phyloP scores from a whole-genome alignment of 2,329 filamentous ascomycete genomes.

The Xylariaceae sp. region DNA sequence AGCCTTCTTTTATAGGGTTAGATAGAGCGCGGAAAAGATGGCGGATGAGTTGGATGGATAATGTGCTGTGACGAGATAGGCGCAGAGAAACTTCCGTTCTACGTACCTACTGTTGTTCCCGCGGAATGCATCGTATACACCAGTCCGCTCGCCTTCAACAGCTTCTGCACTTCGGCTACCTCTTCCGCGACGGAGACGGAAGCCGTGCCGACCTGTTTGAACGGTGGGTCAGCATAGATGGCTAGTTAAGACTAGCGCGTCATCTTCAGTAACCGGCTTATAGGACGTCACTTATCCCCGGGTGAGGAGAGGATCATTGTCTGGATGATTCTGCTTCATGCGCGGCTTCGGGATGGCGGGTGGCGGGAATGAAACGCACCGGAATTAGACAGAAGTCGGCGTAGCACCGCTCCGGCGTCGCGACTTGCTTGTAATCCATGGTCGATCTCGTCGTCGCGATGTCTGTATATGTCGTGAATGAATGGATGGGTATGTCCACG shows the following conservation, averaged over 20 bases:
- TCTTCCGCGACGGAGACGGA: constrained; percentile 73
- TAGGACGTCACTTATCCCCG: too few relatives aligned
- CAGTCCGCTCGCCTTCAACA: constrained; percentile 76
- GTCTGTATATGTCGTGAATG: too few relatives aligned
- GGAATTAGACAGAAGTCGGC: constrained; percentile 92
- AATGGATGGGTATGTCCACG: too few relatives aligned
- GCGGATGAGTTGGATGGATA: neutral
- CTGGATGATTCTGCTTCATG: neutral
- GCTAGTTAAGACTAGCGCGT: neutral
- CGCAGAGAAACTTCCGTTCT: neutral
- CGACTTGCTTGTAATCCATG: constrained; percentile 42
- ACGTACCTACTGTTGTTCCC: constrained; percentile 83
- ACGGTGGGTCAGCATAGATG: neutral
- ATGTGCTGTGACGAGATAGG: neutral
- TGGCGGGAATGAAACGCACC: constrained; percentile 41
- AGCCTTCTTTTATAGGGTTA: constrained; percentile 61
- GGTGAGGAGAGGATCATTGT: too few relatives aligned
- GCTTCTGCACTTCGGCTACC: constrained; percentile 80
- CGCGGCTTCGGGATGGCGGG: neutral
- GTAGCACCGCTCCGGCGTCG: constrained; percentile 71
- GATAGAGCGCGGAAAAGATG: neutral
- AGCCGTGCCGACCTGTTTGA: constrained; percentile 68
- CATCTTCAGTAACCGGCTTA: too few relatives aligned
- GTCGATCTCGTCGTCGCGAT: neutral
- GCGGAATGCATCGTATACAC: constrained; percentile 89